Percentiles rank a stretch among this genome's conserved stretches.
phyloP scores from a whole-genome alignment of 2,329 filamentous ascomycete species.

The Ophiostoma fasciatum region DNA sequence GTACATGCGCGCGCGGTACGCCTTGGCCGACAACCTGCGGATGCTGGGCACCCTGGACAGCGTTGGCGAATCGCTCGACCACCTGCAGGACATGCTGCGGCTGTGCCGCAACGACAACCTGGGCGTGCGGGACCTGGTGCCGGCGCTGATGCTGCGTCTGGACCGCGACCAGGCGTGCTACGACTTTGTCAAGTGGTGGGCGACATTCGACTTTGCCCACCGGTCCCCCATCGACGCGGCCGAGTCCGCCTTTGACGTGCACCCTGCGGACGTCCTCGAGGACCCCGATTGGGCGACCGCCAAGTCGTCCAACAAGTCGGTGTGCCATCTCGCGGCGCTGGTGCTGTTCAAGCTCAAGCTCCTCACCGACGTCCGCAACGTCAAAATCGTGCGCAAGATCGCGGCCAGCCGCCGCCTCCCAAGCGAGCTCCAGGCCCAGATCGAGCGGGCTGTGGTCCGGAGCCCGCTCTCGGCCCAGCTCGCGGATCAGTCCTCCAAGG shows the following conservation, averaged over 20 bases:
- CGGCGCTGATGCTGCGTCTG: constrained; percentile 16
- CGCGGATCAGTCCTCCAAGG: neutral
- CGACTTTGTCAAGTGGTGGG: constrained; percentile 34
- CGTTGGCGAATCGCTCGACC: neutral
- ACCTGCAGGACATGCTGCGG: constrained; percentile 7
- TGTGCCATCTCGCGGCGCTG: constrained; percentile 7
- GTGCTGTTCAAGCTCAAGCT: constrained; percentile 17
- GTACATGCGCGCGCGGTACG: constrained; percentile 23
- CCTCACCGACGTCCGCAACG: constrained; percentile 15
- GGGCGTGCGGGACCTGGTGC: constrained; percentile 8
- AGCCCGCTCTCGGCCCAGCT: constrained; percentile 14
- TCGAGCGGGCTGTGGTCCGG: constrained; percentile 12
- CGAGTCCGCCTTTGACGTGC: constrained; percentile 18
- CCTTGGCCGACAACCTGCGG: constrained; percentile 15
- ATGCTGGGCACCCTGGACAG: constrained; percentile 15
- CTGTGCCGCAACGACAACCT: constrained; percentile 8
- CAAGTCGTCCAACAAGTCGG: too few relatives aligned
- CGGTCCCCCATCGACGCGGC: too few relatives aligned
- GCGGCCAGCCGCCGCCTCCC: constrained; percentile 8
- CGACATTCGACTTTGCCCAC: too few relatives aligned
- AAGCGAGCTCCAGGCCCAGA: constrained; percentile 10
- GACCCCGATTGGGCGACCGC: neutral
- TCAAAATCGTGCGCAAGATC: constrained; percentile 9
- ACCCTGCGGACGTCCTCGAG: constrained; percentile 27
- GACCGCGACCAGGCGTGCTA: constrained; percentile 23